A percentile compares a stretch with the other conserved stretches of the same genome.
phyloP scores from a whole-genome alignment of 176 grass and related monocot genomes.

The Puccinellia tenuiflora region DNA sequence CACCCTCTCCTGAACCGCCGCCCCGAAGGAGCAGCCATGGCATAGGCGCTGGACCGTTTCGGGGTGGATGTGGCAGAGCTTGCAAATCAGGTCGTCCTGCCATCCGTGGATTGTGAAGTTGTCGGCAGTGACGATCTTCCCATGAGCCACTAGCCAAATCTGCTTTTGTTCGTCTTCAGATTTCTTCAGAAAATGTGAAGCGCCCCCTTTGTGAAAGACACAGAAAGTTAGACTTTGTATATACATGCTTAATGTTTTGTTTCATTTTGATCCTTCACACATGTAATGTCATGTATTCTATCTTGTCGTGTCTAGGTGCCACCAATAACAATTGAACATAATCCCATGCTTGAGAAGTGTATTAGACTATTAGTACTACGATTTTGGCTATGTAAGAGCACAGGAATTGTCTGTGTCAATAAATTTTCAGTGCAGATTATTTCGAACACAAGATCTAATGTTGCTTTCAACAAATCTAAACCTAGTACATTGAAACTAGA shows the following conservation, averaged over 20 bases:
- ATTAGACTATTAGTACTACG: background rate
- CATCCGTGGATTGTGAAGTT: background rate
- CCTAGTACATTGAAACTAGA: background rate
- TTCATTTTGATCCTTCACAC: conserved; percentile 18
- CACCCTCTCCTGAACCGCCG: background rate
- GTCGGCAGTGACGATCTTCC: too few species aligned
- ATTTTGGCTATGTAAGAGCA: background rate
- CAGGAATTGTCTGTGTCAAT: background rate
- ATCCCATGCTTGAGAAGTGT: background rate
- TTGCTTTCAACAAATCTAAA: background rate
- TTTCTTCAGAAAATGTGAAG: background rate
- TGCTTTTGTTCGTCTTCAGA: background rate
- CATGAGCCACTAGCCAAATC: background rate
- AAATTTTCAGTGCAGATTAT: background rate
- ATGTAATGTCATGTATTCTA: background rate
- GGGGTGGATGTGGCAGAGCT: background rate
- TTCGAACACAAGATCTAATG: background rate
- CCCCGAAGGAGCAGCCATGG: background rate
- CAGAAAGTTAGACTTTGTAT: background rate
- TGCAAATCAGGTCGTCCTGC: background rate
- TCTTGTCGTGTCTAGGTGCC: background rate
- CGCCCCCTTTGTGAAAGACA: background rate
- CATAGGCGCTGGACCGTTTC: background rate
- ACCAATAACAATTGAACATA: background rate
- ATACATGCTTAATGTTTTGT: background rate